Evolutionary conservation across 495 filamentous ascomycete species (phyloP), one percentile per base, ranked within the genome.

Genomic region (Glarea lozoyensis): DNA sequence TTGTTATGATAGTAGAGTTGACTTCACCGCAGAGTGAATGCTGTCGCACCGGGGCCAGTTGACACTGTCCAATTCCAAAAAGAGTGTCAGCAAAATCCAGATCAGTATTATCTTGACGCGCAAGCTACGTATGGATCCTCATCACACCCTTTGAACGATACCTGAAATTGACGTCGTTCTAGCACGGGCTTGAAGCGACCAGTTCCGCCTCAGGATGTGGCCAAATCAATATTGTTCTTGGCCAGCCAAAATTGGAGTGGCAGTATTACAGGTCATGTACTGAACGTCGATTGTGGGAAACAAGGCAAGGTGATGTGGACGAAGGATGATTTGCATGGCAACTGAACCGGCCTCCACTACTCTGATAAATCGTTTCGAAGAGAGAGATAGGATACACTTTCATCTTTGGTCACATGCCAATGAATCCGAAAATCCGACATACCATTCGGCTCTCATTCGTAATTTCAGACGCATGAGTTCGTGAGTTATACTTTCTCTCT

Each of bases 221-320:
- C 66, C 3, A 62, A 60, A 40, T 55, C 45, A 13, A 60, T 65
- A 33, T 29, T 67, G 10, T 67, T 62, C 38, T 51, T 69, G 11
- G 64, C 64, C 1, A 67, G 63, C 46, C 56, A 67, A 41, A 51
- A 57, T 29, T 65, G 59, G 50, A 62, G 57, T 44, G 55, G 59
- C 17, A 55, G 58, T 52, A 52, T 67, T 10, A 55, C 57, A 23
- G 66, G 64, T 2, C 63, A 66, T 38, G 33, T 64, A 1, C 37
- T 69, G 13, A 61, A 60, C 23, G 60, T 69, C 15, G 64, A 69
- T 52, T 56, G 42, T 4, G 64, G 66, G 11, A 69, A 69, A 48
- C 56, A 55, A 38, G 64, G 66, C 2, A 65, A 61, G 29, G 51
- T 69, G 1, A 55, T 62, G 46, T 66, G 60, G 60, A 55, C 47